Percentiles rank a stretch among this genome's conserved stretches.
These are phyloP conservation scores for Zymoseptoria passerinii DNA, from an alignment of 2,329 filamentous ascomycete species.

Conservation along the genomic window DNA sequence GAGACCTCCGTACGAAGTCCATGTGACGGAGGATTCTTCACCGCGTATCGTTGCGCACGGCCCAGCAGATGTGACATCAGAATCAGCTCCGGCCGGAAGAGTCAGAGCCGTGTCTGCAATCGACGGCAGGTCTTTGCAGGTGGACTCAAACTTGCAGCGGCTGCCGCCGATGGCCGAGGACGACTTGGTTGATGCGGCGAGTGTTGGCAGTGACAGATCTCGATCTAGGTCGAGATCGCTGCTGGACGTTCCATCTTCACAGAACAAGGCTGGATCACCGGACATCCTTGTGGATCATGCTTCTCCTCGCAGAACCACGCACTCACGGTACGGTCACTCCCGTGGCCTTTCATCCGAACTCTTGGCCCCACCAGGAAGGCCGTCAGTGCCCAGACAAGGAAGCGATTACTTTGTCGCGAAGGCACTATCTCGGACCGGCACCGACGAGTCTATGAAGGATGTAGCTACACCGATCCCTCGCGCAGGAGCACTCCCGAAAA, in stretches of 20 bases:
- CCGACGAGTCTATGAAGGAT: slow-evolving; percentile 9
- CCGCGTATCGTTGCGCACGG: slow-evolving; percentile 5
- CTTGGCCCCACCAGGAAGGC: neutral
- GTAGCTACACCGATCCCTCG: slow-evolving; percentile 22
- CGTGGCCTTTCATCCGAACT: neutral
- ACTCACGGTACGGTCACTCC: slow-evolving; percentile 1
- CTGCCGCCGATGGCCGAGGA: slow-evolving; percentile 11
- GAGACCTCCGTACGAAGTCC: slow-evolving; percentile 13
- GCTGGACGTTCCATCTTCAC: slow-evolving; percentile 4
- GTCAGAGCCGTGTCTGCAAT: slow-evolving; percentile 53
- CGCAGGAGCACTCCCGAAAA: slow-evolving; percentile 32
- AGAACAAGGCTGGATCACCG: slow-evolving; percentile 5
- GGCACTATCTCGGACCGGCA: slow-evolving; percentile 7
- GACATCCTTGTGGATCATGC: slow-evolving; percentile 13
- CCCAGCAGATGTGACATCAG: slow-evolving; percentile 5
- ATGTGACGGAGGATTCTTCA: slow-evolving; percentile 9
- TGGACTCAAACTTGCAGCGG: slow-evolving; percentile 32
- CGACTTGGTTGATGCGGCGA: slow-evolving; percentile 7
- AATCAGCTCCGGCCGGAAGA: slow-evolving; percentile 19
- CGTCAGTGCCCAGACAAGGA: neutral
- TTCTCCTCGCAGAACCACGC: slow-evolving; percentile 6
- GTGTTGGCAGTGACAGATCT: slow-evolving; percentile 2
- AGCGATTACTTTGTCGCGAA: slow-evolving; percentile 10
- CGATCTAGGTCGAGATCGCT: slow-evolving; percentile 1
- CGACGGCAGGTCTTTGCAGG: slow-evolving; percentile 41